Evolutionary conservation across 1,284 basidiomycete species (phyloP).

Genomic region (Ganoderma leucocontextum): DNA sequence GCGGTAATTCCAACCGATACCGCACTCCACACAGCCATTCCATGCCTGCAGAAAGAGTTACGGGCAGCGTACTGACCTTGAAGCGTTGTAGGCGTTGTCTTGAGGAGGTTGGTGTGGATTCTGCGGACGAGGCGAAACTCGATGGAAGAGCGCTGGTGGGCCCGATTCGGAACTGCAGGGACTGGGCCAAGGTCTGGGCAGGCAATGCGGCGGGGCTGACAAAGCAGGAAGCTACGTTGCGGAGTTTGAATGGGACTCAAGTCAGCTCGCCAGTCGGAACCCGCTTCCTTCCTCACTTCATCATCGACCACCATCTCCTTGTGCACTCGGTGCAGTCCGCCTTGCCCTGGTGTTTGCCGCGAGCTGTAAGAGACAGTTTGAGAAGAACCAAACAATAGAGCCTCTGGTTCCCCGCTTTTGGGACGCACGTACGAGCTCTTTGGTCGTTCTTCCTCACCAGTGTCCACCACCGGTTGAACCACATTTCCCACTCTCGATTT

Average conservation of each 20-base stretch:
- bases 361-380: slow-evolving; percentile 38
- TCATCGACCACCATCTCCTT: slow-evolving; percentile 56
- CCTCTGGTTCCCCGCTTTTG: slow-evolving; percentile 19
- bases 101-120: slow-evolving; percentile 43
- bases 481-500: slow-evolving; percentile 13
- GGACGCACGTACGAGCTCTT: slow-evolving; percentile 24
- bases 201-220: slow-evolving; percentile 16
- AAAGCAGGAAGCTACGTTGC: slow-evolving; percentile 33
- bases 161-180: slow-evolving; percentile 23
- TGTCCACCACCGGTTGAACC: slow-evolving; percentile 21
- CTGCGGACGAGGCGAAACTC: slow-evolving; percentile 27
- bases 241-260: slow-evolving; percentile 39
- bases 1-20: slow-evolving; percentile 14
- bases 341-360: slow-evolving; percentile 29
- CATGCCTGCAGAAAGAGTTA: slow-evolving; percentile 20
- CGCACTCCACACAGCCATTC: slow-evolving; percentile 10
- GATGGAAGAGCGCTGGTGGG: slow-evolving; percentile 17
- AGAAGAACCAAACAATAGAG: slow-evolving; percentile 32
- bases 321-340: slow-evolving; percentile 31
- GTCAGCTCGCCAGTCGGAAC: slow-evolving; percentile 39
- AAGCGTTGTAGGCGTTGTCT: slow-evolving; percentile 36
- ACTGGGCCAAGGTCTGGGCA: slow-evolving; percentile 36
- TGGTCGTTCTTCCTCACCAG: slow-evolving; percentile 21
- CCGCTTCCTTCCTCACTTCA: slow-evolving; percentile 48
- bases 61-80: slow-evolving; percentile 42